A percentile compares a stretch with the other conserved stretches of the same genome.
Conservation (phyloP, 495 filamentous ascomycete genomes). For the Parathielavia appendiculata region DNA sequence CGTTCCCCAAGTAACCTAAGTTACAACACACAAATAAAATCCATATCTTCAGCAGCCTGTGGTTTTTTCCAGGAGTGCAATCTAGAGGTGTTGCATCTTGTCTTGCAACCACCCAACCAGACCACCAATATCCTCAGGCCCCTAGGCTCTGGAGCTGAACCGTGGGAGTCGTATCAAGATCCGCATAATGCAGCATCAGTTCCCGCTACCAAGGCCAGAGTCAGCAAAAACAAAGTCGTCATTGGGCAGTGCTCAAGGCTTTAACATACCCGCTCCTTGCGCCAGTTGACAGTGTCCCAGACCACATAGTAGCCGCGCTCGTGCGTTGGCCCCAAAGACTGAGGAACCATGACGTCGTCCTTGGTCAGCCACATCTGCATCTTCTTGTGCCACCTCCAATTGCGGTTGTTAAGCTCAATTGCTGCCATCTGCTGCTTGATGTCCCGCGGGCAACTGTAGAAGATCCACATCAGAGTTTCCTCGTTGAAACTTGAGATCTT, state of each 20-base stretch:
- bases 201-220: slow-evolving; percentile 52
- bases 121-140: not conserved
- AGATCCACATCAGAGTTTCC: slow-evolving; percentile 90
- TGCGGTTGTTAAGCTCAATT: slow-evolving; percentile 67
- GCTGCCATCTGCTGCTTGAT: slow-evolving; percentile 81
- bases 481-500: slow-evolving; percentile 81
- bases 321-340: slow-evolving; percentile 57
- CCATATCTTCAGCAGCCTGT: not conserved
- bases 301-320: slow-evolving; percentile 87
- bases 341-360: slow-evolving; percentile 68
- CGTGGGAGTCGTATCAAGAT: slow-evolving; percentile 49
- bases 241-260: not conserved
- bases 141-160: slow-evolving; percentile 9
- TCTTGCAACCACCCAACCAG: not conserved
- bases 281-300: slow-evolving; percentile 81
- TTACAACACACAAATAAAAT: slow-evolving; percentile 10
- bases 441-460: slow-evolving; percentile 83
- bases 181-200: slow-evolving; percentile 69
- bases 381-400: slow-evolving; percentile 91
- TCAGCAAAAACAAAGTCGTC: slow-evolving; percentile 8
- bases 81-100: not conserved
- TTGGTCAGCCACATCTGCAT: slow-evolving; percentile 87
- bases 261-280: slow-evolving; percentile 69
- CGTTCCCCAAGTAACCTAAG: not conserved
- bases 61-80: not conserved